phyloP scores from a whole-genome alignment of 2,329 filamentous ascomycete genomes.

The Davidsoniella eucalypti region DNA sequence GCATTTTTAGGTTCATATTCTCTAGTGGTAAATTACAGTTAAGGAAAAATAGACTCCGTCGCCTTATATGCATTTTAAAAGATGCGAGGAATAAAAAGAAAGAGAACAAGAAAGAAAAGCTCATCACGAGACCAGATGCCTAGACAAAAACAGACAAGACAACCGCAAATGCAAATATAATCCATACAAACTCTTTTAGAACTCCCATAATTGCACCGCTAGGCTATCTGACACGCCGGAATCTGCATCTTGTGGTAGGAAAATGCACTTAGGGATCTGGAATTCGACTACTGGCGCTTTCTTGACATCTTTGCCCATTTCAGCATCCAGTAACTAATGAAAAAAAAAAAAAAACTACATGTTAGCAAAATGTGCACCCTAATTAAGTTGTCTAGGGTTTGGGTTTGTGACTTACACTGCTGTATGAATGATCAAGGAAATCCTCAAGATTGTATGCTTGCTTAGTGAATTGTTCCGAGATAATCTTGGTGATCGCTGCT shows the following conservation, averaged over 20 bases:
- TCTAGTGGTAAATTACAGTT: not conserved
- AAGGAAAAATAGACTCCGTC: not conserved
- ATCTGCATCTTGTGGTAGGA: slow-evolving; percentile 35
- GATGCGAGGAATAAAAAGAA: not conserved
- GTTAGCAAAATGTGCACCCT: not conserved
- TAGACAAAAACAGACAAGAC: not conserved
- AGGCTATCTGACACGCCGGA: slow-evolving; percentile 35
- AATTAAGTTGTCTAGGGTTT: not conserved
- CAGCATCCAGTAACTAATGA: slow-evolving; percentile 59
- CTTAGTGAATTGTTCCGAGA: slow-evolving; percentile 95
- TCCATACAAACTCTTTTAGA: slow-evolving; percentile 19
- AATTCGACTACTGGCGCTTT: slow-evolving; percentile 82
- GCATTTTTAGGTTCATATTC: no score
- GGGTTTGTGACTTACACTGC: slow-evolving; percentile 39
- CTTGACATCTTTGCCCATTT: slow-evolving; percentile 68
- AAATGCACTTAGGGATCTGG: slow-evolving; percentile 78
- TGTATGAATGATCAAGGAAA: slow-evolving; percentile 89
- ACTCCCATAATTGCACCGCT: slow-evolving; percentile 45
- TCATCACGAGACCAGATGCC: not conserved
- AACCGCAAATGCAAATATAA: not conserved
- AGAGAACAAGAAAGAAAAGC: slow-evolving; percentile 2
- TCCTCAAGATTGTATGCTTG: slow-evolving; percentile 90
- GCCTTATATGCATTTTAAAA: not conserved
- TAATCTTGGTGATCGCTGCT: slow-evolving; percentile 79
- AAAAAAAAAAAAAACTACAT: not conserved